Evolutionary conservation across 2,329 filamentous ascomycete genomes (phyloP), one percentile per base, ranked within the genome.

Genomic region (Venturia oleaginea): DNA sequence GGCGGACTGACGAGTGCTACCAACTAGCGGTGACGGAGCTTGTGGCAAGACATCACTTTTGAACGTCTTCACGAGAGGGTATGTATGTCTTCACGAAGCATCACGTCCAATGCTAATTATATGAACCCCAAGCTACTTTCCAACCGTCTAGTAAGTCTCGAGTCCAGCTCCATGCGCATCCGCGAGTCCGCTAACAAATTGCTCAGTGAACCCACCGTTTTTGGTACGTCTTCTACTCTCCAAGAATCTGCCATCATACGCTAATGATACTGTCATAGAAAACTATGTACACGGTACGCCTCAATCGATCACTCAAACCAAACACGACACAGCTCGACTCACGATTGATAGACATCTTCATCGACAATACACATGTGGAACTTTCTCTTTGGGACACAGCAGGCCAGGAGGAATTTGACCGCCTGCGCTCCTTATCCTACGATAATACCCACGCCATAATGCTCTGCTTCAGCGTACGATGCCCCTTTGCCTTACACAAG

Each of bases 31-130:
- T 72, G 93, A 97, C 76, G 93, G 93, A 83, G 93, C 93, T 71
- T 95, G 90, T 77, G 93, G 93, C 74, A 99, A 99, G 83, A 99
- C 94, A 64, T 97, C 92, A 68, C 79, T 97, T 73, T 80, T 99
- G 72, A 99, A 99, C 76, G 94, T 99, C 76, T 99, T 99, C 79
- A 99, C 94, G 70, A 87, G 93, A 89, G 93, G 93, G 89, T 95
- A 80, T 71, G 86, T 42, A 22, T 38, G 32, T 32, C 30, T 11
- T 46, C 37, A 34, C 27, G 37, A 64, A 57, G 24, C 61, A 48
- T 42, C 51, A 42, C 62, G 59, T 59, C 67, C 46, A 40, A 34
- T 38, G 67, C 60, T 67, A 64, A 68, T 48, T 59, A 32, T 59
- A 65, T 19, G n/a, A 34, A 7, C 27, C 2, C 51, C 32, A 67